These are phyloP conservation scores for Linaria vulgaris DNA, from an alignment of 257 asterid genomes.

Conservation along the genomic window DNA sequence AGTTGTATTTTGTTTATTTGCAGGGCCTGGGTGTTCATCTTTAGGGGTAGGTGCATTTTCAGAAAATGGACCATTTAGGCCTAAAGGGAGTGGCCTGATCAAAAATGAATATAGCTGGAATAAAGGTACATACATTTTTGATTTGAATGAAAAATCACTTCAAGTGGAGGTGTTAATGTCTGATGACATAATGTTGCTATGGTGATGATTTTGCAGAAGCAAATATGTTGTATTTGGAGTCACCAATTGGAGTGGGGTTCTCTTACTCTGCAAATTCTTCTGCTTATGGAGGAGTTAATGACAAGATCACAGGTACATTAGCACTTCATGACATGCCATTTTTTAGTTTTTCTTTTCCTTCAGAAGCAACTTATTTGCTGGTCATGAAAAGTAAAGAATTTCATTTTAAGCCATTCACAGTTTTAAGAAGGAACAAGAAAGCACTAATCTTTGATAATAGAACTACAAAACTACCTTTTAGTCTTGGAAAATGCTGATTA, in stretches of 20 bases:
- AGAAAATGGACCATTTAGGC: conserved; percentile 84
- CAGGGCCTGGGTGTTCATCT: conserved; percentile 90
- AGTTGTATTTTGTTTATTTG: neutral
- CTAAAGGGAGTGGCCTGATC: conserved; percentile 54
- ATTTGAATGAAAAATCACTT: neutral
- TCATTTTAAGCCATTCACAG: neutral
- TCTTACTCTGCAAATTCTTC: conserved; percentile 65
- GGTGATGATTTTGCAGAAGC: conserved; percentile 66
- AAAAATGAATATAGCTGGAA: conserved; percentile 75
- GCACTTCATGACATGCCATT: neutral
- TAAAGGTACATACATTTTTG: conserved; percentile 40
- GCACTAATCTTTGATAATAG: neutral
- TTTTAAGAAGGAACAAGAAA: neutral
- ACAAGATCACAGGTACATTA: conserved; percentile 65
- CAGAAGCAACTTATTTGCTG: neutral
- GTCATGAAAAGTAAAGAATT: neutral
- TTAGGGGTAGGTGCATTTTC: conserved; percentile 83
- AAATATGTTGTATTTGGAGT: conserved; percentile 70
- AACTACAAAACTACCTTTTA: conserved; percentile 12
- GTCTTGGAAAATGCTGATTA: conserved; percentile 11
- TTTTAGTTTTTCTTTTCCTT: neutral
- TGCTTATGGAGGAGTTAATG: conserved; percentile 62
- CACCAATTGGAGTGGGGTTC: conserved; percentile 82
- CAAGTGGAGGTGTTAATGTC: neutral
- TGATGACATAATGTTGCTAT: neutral